Evolutionary conservation across 129 eudicot genomes (phyloP).

Genomic region (Calendula officinalis): DNA sequence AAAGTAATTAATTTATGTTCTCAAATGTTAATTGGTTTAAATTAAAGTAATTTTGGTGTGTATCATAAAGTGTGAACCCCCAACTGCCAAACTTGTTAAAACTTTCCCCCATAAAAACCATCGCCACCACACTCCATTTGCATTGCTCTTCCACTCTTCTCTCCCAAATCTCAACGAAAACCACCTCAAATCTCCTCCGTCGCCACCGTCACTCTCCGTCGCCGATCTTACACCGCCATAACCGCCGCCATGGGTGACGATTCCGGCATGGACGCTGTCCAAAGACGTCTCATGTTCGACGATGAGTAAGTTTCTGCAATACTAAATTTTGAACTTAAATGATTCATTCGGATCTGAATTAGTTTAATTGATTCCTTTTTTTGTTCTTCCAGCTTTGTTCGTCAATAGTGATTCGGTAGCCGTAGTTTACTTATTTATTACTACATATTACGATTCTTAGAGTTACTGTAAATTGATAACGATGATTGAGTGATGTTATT

Average conservation of each 20-base stretch:
- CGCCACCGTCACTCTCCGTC: constrained; percentile 14
- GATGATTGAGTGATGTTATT: background rate
- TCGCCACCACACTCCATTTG: constrained; percentile 26
- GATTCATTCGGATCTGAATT: constrained; percentile 8
- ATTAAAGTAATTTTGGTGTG: too few relatives aligned
- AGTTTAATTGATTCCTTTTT: background rate
- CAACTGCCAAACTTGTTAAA: constrained; percentile 22
- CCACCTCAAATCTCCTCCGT: constrained; percentile 9
- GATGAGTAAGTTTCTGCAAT: constrained; percentile 60
- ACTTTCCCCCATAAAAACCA: constrained; percentile 36
- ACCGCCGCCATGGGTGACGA: constrained; percentile 63
- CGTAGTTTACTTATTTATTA: background rate
- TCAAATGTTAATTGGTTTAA: too few relatives aligned
- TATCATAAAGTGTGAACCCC: background rate
- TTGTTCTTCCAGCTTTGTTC: background rate
- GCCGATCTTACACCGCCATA: constrained; percentile 11
- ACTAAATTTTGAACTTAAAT: background rate
- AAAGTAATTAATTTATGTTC: too few relatives aligned
- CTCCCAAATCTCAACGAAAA: background rate
- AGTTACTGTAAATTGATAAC: background rate
- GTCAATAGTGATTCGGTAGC: background rate
- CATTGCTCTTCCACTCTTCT: constrained; percentile 7
- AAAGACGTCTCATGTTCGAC: constrained; percentile 86
- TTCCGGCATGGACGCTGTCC: constrained; percentile 87
- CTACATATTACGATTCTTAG: background rate